Conservation (phyloP, 257 asterid species). For the Osmanthus fragrans region DNA sequence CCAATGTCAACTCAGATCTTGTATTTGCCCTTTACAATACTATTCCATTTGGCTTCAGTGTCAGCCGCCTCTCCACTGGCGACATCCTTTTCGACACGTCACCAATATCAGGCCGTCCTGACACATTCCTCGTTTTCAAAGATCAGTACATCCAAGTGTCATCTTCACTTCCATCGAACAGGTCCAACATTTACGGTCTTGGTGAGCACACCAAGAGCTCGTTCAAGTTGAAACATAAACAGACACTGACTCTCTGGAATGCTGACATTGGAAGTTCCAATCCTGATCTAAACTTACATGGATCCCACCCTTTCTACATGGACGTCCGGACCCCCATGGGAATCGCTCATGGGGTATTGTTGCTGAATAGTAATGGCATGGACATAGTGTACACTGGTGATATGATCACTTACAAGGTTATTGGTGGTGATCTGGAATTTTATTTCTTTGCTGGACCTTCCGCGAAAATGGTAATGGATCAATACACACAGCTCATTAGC, state of each 20-base stretch:
- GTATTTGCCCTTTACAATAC: conserved; percentile 38
- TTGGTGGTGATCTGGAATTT: conserved; percentile 34
- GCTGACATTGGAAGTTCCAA: conserved; percentile 39
- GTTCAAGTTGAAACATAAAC: conserved; percentile 34
- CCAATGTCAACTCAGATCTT: conserved; percentile 33
- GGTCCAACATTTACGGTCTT: conserved; percentile 42
- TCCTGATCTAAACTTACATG: conserved; percentile 42
- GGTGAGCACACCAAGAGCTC: conserved; percentile 52
- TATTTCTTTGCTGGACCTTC: conserved; percentile 30
- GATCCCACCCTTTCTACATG: conserved; percentile 54
- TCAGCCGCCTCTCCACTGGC: conserved; percentile 36
- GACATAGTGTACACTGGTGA: conserved; percentile 30
- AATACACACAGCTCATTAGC: conserved; percentile 33
- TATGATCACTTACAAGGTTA: conserved; percentile 28
- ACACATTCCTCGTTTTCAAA: conserved; percentile 36
- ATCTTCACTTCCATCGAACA: conserved; percentile 34
- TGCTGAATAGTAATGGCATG: conserved; percentile 38
- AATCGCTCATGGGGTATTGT: conserved; percentile 29
- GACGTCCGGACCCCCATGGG: conserved; percentile 25
- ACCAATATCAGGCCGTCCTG: conserved; percentile 20
- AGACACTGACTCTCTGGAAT: conserved; percentile 50
- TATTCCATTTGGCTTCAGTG: conserved; percentile 40
- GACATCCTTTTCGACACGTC: conserved; percentile 44
- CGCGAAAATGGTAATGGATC: conserved; percentile 31
- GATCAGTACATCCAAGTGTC: conserved; percentile 56